Evolutionary conservation across 2,329 filamentous ascomycete genomes (phyloP).

Genomic region (Kalmusia sp.): DNA sequence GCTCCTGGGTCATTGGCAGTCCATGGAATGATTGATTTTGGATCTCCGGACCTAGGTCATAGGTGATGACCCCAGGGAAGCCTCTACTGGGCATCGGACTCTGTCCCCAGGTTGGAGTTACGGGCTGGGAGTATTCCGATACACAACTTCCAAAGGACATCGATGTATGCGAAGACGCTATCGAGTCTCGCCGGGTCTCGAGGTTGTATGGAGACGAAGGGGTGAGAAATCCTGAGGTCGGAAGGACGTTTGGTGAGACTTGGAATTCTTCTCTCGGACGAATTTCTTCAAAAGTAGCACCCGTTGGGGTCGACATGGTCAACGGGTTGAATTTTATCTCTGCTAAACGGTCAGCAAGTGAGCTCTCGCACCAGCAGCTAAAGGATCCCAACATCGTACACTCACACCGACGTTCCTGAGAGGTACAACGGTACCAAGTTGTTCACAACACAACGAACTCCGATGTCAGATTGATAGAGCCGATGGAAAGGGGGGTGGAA

Average conservation of each 20-base stretch:
- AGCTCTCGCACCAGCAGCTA: background rate
- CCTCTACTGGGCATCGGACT: conserved; percentile 31
- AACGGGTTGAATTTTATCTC: background rate
- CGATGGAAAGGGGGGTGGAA: conserved; percentile 26
- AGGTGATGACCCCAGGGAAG: conserved; percentile 22
- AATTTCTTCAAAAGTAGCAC: conserved; percentile 3
- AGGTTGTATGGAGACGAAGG: conserved; percentile 33
- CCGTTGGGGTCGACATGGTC: conserved; percentile 13
- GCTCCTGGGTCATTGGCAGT: conserved; percentile 15
- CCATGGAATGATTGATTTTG: conserved; percentile 22
- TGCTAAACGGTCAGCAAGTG: conserved; percentile 4
- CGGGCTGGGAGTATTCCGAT: conserved; percentile 33
- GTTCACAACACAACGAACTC: conserved; percentile 2
- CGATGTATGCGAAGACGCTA: conserved; percentile 37
- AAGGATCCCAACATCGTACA: background rate
- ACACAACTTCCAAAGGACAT: conserved; percentile 19
- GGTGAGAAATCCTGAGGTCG: conserved; percentile 31
- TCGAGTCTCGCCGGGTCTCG: conserved; percentile 38
- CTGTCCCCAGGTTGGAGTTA: conserved; percentile 33
- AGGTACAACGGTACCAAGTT: conserved; percentile 5
- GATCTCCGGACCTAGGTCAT: conserved; percentile 22
- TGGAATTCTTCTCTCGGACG: conserved; percentile 25
- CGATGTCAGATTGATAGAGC: conserved; percentile 13
- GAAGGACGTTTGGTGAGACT: conserved; percentile 22
- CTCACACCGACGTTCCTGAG: conserved; percentile 1